Evolutionary conservation across 2,329 filamentous ascomycete species (phyloP).

Genomic region (Fusarium sp.): DNA sequence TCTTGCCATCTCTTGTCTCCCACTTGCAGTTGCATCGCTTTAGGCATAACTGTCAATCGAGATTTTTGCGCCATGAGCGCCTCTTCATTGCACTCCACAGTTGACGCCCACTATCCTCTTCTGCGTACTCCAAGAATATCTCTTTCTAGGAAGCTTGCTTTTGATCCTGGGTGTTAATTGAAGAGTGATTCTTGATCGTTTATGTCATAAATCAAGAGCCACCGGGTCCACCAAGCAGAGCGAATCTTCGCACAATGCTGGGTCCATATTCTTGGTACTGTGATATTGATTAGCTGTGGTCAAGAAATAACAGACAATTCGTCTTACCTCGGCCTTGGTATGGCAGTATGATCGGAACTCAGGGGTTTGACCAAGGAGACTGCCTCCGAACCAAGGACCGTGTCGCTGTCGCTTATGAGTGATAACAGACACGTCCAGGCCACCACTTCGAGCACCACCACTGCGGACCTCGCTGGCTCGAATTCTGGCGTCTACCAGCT

Average conservation of each 20-base stretch:
- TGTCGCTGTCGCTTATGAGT: constrained; percentile 97
- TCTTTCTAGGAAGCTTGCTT: constrained; percentile 2
- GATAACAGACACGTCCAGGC: constrained; percentile 95
- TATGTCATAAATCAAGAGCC: constrained; percentile 65
- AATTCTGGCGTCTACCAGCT: constrained; percentile 93
- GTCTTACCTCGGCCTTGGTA: constrained; percentile 78
- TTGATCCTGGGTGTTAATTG: constrained; percentile 13
- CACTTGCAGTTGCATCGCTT: constrained; percentile 33
- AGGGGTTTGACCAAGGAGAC: constrained; percentile 93
- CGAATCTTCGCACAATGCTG: constrained; percentile 94
- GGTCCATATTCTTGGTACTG: constrained; percentile 96
- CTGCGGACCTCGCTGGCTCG: constrained; percentile 90
- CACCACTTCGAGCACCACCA: constrained; percentile 91
- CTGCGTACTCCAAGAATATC: neutral
- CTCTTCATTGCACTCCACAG: constrained; percentile 25
- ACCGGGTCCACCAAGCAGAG: constrained; percentile 89
- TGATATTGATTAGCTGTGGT: constrained; percentile 14
- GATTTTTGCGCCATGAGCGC: constrained; percentile 36
- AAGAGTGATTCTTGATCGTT: constrained; percentile 26
- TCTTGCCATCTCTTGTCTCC: constrained; percentile 16
- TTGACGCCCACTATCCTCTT: neutral
- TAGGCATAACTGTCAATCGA: constrained; percentile 39
- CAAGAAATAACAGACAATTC: neutral
- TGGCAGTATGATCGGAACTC: constrained; percentile 99
- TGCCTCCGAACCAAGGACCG: constrained; percentile 98